phyloP scores from a whole-genome alignment of 2,329 filamentous ascomycete genomes.

The Ophiostoma sp. region DNA sequence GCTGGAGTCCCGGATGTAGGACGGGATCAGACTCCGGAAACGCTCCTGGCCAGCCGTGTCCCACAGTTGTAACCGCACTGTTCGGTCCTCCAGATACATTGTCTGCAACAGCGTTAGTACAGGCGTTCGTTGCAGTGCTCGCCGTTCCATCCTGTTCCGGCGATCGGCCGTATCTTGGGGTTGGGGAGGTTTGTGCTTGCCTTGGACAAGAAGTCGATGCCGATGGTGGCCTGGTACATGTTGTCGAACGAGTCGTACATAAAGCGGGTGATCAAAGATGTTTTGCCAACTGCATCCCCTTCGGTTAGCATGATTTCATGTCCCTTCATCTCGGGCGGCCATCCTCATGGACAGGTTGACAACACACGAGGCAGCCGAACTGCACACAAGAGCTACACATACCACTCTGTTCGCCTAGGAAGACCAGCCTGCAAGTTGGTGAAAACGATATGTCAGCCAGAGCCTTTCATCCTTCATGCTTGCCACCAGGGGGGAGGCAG shows the following conservation, averaged over 20 bases:
- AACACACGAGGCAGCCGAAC: conserved; percentile 1
- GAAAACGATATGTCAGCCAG: conserved; percentile 16
- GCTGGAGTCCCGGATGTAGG: conserved; percentile 95
- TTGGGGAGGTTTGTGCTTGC: conserved; percentile 41
- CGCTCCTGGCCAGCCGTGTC: conserved; percentile 97
- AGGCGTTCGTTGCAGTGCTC: background rate
- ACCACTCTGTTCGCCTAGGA: conserved; percentile 98
- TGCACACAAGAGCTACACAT: conserved; percentile 37
- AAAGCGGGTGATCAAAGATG: conserved; percentile 95
- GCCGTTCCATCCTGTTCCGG: background rate
- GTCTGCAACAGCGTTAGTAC: conserved; percentile 52
- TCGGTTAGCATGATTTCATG: background rate
- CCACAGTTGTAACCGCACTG: conserved; percentile 95
- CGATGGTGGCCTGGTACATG: conserved; percentile 98
- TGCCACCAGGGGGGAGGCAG: background rate
- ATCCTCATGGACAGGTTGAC: background rate
- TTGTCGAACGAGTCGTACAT: conserved; percentile 99
- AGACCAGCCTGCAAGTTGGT: conserved; percentile 67
- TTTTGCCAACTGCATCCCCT: conserved; percentile 74
- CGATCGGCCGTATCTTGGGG: background rate
- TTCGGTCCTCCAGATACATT: conserved; percentile 99
- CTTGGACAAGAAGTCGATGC: conserved; percentile 99
- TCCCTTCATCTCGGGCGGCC: background rate
- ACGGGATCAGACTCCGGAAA: conserved; percentile 94
- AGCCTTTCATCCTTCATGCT: background rate